Base-by-base conservation (phyloP, 1,284 basidiomycete genomes). In the Ustilago sp. region DNA sequence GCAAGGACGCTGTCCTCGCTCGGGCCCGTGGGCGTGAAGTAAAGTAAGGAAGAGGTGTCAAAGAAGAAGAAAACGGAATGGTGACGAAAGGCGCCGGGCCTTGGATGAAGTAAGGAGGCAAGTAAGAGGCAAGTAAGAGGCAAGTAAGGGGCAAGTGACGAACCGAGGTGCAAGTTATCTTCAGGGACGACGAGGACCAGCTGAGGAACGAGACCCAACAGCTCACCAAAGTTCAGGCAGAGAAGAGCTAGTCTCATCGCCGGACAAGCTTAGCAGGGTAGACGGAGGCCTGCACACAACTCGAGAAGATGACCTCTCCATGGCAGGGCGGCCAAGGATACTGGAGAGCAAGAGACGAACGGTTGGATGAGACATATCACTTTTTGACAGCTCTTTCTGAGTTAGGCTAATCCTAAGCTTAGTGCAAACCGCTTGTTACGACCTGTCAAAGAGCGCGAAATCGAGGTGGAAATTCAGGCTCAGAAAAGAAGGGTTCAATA, bases 61-160 rank as follows among this genome's bases (percentile, higher is more conserved):
- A 9, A 6, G 36, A 50, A 11, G 41, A 54, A 47, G 67, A 54
- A 66, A 66, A 68, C 23, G 28, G 59, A 68, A 73, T 38, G 59
- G 48, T 64, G 69, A 64, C 45, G 59, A 59, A 71, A 64, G 62
- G 68, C 71, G 39, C 68, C 71, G 45, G 63, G 67, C 62, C 68
- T 63, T 58, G 63, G 52, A 65, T 69, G 63, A 47, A 69, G 54
- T 28, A 63, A 57, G 68, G 66, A 64, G 58, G 53, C 39, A 66
- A 68, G 64, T 59, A 68, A 58, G 53, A 67, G 35, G 57, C 31
- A 51, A 34, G n/a, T 8, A n/a, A n/a, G 66, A 64, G 58, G 53
- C 39, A 66, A 68, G 64, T 59, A 68, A 58, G 53, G 67, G 35
- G 57, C 31, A 51, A 34, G n/a, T 8, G 48, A 23, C 13, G 38